Evolutionary conservation across 306 rosid species (phyloP), one percentile per base, ranked within the genome.

Genomic region (Pyrus pyrifolia): DNA sequence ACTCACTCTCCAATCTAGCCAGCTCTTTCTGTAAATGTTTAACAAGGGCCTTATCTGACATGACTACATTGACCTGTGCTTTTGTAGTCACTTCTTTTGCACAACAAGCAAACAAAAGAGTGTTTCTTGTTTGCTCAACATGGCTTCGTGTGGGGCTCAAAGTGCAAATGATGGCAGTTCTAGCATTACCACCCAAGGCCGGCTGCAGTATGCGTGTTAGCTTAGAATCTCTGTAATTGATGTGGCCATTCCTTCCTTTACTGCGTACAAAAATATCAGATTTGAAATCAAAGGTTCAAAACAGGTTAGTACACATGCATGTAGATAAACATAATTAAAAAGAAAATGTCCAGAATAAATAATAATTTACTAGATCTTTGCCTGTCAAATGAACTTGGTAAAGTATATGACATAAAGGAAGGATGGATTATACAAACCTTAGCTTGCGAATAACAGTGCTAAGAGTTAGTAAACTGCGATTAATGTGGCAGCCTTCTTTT

Each of bases 141-240:
- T 96, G 99, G 82, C 88, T 87, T 80, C 99, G 84, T 60, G 99
- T 93, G 6, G 99, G 97, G 89, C 99, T 96, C 86, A 96, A 77
- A 80, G 98, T 96, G 89, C 99, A 96, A 80, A 96, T 83, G 83
- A 96, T 85, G 78, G 99, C 99, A 79, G 99, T 96, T 91, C 99
- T 88, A 78, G 99, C 99, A 84, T 96, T 96, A 73, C 99, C 99
- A 80, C 98, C 98, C 79, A 96, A 81, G 83, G 89, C 91, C 61
- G 99, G 97, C 93, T 96, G 99, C 73, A 96, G 92, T 62, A 96
- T 89, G 70, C 99, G 97, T 11, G 99, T 96, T 81, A 96, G 83
- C 89, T 91, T 96, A 46, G 99, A 96, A 83, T 96, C 99, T 83
- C 99, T 88, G 88, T 92, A 96, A 82, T 96, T 96, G 78, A 96